phyloP scores from a whole-genome alignment of 306 rosid genomes.

The Cucumis cinereus region DNA sequence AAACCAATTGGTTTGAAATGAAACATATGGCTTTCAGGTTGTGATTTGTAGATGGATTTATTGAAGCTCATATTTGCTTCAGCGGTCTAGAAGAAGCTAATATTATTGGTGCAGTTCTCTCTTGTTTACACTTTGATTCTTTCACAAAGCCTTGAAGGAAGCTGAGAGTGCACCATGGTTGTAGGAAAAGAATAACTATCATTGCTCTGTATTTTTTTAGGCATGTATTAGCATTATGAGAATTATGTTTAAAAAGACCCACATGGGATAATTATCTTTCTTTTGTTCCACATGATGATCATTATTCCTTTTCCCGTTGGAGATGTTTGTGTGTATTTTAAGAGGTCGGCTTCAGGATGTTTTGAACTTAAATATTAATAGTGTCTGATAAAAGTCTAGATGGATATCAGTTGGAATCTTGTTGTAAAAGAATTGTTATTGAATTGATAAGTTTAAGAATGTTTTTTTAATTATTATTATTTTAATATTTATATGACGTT shows the following conservation, averaged over 20 bases:
- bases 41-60: not conserved
- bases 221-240: not conserved
- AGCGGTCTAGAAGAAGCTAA: conserved; percentile 59
- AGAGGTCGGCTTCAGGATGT: not conserved
- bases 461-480: too few species aligned
- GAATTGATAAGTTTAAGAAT: too few species aligned
- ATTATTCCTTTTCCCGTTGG: not conserved
- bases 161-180: not conserved
- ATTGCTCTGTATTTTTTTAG: not conserved
- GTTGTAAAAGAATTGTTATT: not conserved
- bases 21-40: not conserved
- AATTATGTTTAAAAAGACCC: not conserved
- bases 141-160: not conserved
- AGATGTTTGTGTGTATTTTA: not conserved
- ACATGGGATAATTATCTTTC: not conserved
- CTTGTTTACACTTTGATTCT: not conserved
- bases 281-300: not conserved
- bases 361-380: not conserved
- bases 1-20: not conserved
- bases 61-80: conserved; percentile 37
- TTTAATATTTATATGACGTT: too few species aligned
- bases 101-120: not conserved
- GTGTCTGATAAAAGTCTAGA: not conserved
- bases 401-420: not conserved
- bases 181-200: too few species aligned